Percentiles rank a stretch among this genome's conserved stretches.
phyloP scores from a whole-genome alignment of 805 yeast species.

The Millerozyma acaciae region DNA sequence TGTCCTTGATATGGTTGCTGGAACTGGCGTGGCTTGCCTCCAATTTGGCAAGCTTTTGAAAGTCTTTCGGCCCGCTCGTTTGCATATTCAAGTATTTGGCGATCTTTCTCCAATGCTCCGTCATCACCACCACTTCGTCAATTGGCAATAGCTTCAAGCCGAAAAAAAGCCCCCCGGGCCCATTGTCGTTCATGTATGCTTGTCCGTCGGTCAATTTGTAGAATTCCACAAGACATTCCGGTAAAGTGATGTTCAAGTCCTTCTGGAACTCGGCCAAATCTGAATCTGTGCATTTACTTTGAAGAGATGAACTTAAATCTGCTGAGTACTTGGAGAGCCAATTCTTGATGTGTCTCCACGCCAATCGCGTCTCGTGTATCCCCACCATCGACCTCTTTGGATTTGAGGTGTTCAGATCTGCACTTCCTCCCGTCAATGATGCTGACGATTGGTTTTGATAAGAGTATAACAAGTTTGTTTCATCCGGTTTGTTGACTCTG shows the following conservation, averaged over 20 bases:
- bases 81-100: slow-evolving; percentile 38
- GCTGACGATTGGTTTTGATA: slow-evolving; percentile 25
- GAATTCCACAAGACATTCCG: slow-evolving; percentile 78
- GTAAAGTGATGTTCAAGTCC: slow-evolving; percentile 71
- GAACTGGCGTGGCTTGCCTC: slow-evolving; percentile 16
- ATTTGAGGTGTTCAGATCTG: slow-evolving; percentile 14
- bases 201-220: slow-evolving; percentile 89
- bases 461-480: slow-evolving; percentile 25
- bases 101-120: slow-evolving; percentile 81
- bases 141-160: slow-evolving; percentile 77
- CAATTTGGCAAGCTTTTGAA: slow-evolving; percentile 20
- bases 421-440: slow-evolving; percentile 18
- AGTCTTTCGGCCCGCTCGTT: slow-evolving; percentile 14
- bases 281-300: slow-evolving; percentile 72
- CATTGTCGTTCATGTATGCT: slow-evolving; percentile 64
- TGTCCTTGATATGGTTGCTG: slow-evolving; percentile 9
- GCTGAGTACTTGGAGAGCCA: slow-evolving; percentile 80
- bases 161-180: slow-evolving; percentile 66
- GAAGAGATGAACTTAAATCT: slow-evolving; percentile 74
- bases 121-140: slow-evolving; percentile 76
- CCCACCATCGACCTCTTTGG: slow-evolving; percentile 50
- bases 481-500: slow-evolving; percentile 41
- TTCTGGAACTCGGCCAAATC: slow-evolving; percentile 82
- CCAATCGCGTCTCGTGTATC: slow-evolving; percentile 66
- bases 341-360: slow-evolving; percentile 86